These are phyloP conservation scores for Syzygium malaccense DNA, from an alignment of 441 rosid species.

Conservation along the genomic window DNA sequence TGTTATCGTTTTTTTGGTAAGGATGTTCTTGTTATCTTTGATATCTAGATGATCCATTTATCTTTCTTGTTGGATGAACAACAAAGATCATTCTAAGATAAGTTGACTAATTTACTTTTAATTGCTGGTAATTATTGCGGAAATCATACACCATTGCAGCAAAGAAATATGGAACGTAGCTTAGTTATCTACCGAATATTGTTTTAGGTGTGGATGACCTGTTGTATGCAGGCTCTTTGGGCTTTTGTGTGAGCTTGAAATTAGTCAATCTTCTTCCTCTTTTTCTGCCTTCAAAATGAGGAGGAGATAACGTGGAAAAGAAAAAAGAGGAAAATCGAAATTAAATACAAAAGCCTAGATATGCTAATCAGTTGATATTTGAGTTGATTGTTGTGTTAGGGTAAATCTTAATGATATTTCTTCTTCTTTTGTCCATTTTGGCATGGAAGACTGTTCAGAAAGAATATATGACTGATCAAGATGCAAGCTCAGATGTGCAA, in stretches of 20 bases:
- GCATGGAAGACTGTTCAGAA: conserved; percentile 20
- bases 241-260: background rate
- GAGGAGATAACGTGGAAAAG: background rate
- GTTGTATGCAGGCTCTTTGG: background rate
- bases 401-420: background rate
- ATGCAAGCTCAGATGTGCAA: conserved; percentile 29
- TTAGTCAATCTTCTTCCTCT: background rate
- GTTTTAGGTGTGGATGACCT: background rate
- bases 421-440: conserved; percentile 4
- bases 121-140: background rate
- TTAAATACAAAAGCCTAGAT: background rate
- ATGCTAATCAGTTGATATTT: background rate
- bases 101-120: background rate
- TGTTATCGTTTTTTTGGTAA: too few relatives aligned
- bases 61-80: background rate
- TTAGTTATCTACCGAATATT: background rate
- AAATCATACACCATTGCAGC: background rate
- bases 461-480: conserved; percentile 15
- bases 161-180: background rate
- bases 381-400: background rate
- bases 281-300: background rate
- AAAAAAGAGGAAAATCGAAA: background rate
- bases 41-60: background rate
- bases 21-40: conserved; percentile 3
- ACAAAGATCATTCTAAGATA: background rate